phyloP scores from a whole-genome alignment of 1,284 basidiomycete species.

The Ustilago lituana region DNA sequence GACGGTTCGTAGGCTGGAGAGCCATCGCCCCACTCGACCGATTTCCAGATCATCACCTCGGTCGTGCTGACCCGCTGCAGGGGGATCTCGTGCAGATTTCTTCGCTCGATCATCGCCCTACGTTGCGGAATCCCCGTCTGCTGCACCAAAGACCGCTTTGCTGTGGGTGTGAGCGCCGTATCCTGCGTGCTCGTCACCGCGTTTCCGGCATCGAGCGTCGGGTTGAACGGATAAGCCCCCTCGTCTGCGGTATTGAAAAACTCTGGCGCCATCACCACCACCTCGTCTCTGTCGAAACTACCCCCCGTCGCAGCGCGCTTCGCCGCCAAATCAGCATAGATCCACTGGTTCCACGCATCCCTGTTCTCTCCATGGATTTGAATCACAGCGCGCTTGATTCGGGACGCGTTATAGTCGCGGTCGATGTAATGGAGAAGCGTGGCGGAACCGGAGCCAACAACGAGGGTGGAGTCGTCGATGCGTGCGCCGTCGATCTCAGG shows the following conservation, averaged over 20 bases:
- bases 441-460: slow-evolving; percentile 31
- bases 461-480: slow-evolving; percentile 55
- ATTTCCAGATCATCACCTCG: slow-evolving; percentile 48
- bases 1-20: slow-evolving; percentile 41
- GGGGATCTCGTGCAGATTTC: slow-evolving; percentile 5
- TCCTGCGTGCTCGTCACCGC: slow-evolving; percentile 10
- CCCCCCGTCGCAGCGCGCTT: slow-evolving; percentile 41
- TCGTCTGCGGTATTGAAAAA: slow-evolving; percentile 53
- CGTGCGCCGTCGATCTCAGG: slow-evolving; percentile 49
- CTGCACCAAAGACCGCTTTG: background rate
- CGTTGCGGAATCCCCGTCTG: background rate
- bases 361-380: slow-evolving; percentile 61
- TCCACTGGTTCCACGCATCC: slow-evolving; percentile 63
- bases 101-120: background rate
- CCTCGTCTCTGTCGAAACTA: slow-evolving; percentile 49
- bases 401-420: slow-evolving; percentile 31
- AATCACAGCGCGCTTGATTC: slow-evolving; percentile 58
- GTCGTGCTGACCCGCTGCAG: slow-evolving; percentile 30
- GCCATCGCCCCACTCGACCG: slow-evolving; percentile 54
- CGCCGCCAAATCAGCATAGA: slow-evolving; percentile 55
- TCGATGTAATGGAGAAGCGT: slow-evolving; percentile 56
- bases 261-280: slow-evolving; percentile 58
- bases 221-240: slow-evolving; percentile 54
- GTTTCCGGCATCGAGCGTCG: slow-evolving; percentile 7
- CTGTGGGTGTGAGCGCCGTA: slow-evolving; percentile 9